phyloP scores from a whole-genome alignment of 495 filamentous ascomycete genomes.

The Copromyces sp. region DNA sequence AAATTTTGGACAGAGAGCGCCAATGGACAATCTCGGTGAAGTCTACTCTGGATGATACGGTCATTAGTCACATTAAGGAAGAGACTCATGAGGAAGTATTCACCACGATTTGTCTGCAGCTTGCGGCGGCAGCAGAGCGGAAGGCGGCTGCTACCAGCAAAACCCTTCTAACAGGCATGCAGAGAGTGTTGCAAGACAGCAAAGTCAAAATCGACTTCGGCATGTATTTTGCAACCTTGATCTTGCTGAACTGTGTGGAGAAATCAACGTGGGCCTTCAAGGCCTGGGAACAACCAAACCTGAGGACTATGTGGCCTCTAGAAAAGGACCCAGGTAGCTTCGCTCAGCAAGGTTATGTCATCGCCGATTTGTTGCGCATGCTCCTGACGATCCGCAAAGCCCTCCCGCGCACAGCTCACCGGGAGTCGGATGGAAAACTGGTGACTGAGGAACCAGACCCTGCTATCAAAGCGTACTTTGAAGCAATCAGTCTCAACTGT shows the following conservation, averaged over 20 bases:
- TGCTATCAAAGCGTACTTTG: slow-evolving; percentile 48
- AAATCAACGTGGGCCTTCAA: slow-evolving; percentile 77
- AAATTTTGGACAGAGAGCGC: slow-evolving; percentile 59
- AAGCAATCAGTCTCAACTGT: slow-evolving; percentile 51
- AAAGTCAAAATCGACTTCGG: slow-evolving; percentile 59
- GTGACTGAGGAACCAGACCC: slow-evolving; percentile 44
- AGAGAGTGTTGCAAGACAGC: slow-evolving; percentile 63
- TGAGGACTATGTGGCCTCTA: slow-evolving; percentile 56
- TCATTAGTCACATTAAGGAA: slow-evolving; percentile 27
- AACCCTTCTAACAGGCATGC: slow-evolving; percentile 62
- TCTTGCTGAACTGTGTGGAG: slow-evolving; percentile 72
- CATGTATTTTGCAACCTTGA: slow-evolving; percentile 62
- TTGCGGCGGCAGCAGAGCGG: slow-evolving; percentile 65
- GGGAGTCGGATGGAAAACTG: slow-evolving; percentile 45
- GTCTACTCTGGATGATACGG: slow-evolving; percentile 16
- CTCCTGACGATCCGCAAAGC: slow-evolving; percentile 62
- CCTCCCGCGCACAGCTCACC: slow-evolving; percentile 48
- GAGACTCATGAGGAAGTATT: slow-evolving; percentile 34
- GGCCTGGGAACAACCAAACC: slow-evolving; percentile 54
- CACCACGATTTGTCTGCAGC: slow-evolving; percentile 52
- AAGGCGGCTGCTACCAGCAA: slow-evolving; percentile 56
- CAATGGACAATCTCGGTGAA: slow-evolving; percentile 51
- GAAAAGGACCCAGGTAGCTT: slow-evolving; percentile 56
- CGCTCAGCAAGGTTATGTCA: slow-evolving; percentile 58
- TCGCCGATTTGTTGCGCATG: slow-evolving; percentile 65